Conservation (phyloP, 1,139 yeast genomes). For the Hyphopichia wangnamkhiaoensis region DNA sequence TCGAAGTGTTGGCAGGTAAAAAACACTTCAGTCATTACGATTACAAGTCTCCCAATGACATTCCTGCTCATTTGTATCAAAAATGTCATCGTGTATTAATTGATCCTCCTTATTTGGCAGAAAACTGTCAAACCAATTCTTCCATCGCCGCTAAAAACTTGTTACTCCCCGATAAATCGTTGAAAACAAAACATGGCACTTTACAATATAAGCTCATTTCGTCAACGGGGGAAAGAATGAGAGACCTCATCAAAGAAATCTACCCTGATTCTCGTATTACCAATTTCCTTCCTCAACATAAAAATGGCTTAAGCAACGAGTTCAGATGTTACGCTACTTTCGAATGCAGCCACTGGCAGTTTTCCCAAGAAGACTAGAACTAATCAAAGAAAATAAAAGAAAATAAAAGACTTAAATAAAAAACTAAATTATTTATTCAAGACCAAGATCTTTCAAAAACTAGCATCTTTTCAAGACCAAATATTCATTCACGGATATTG, state of each 20-base stretch:
- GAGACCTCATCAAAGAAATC: conserved; percentile 52
- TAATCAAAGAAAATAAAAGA: not conserved
- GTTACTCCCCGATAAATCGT: conserved; percentile 40
- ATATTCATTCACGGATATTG: no score
- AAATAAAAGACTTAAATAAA: not conserved
- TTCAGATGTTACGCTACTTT: conserved; percentile 82
- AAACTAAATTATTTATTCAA: not conserved
- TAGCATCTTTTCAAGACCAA: no score
- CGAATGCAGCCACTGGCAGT: conserved; percentile 49
- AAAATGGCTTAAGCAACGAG: conserved; percentile 84
- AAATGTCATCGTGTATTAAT: conserved; percentile 74
- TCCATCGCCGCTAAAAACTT: conserved; percentile 68
- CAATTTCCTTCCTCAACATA: conserved; percentile 73
- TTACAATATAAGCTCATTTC: conserved; percentile 57
- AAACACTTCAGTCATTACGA: conserved; percentile 72
- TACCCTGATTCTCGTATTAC: conserved; percentile 71
- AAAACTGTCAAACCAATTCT: conserved; percentile 77
- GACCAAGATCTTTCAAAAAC: no score
- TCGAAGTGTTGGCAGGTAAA: conserved; percentile 68
- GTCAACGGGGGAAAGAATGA: conserved; percentile 91
- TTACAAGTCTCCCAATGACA: conserved; percentile 64
- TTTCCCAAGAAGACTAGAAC: conserved; percentile 10
- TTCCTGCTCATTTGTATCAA: conserved; percentile 59
- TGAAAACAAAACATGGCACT: conserved; percentile 40
- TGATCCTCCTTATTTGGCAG: conserved; percentile 87